Evolutionary conservation across 371 early-diverging fungal genomes (phyloP).

Genomic region (Funneliformis caledonium): DNA sequence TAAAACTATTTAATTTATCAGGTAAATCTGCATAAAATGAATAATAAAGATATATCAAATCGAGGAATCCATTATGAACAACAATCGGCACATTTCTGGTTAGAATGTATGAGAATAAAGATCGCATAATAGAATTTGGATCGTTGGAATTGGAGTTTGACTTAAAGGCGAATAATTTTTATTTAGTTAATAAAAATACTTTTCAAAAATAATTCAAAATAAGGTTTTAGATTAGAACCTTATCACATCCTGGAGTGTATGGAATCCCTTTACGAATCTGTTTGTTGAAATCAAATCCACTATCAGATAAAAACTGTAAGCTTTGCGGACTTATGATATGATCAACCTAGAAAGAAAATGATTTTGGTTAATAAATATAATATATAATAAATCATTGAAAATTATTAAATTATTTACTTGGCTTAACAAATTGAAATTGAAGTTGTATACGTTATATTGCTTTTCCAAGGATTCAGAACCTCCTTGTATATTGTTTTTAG

Average conservation of each 20-base stretch:
- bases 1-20: conserved; percentile 63
- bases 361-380: conserved; percentile 41
- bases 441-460: conserved; percentile 54
- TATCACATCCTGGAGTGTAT: conserved; percentile 48
- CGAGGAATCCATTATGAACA: conserved; percentile 91
- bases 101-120: conserved; percentile 49
- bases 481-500: conserved; percentile 28
- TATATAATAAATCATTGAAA: neutral
- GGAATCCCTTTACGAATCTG: conserved; percentile 78
- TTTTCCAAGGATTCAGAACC: conserved; percentile 41
- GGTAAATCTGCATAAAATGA: conserved; percentile 82
- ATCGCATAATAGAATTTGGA: conserved; percentile 54
- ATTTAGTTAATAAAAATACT: neutral
- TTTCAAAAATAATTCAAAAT: neutral
- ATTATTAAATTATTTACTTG: conserved; percentile 45
- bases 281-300: conserved; percentile 83
- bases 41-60: conserved; percentile 88
- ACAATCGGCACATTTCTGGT: conserved; percentile 64
- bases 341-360: conserved; percentile 41
- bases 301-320: conserved; percentile 76
- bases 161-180: conserved; percentile 2
- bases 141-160: neutral
- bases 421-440: conserved; percentile 58
- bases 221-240: neutral
- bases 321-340: conserved; percentile 68